Percentiles rank a stretch among this genome's conserved stretches.
These are phyloP conservation scores for Cenchrus americanus DNA, from an alignment of 176 grass and related monocot genomes.

Conservation along the genomic window DNA sequence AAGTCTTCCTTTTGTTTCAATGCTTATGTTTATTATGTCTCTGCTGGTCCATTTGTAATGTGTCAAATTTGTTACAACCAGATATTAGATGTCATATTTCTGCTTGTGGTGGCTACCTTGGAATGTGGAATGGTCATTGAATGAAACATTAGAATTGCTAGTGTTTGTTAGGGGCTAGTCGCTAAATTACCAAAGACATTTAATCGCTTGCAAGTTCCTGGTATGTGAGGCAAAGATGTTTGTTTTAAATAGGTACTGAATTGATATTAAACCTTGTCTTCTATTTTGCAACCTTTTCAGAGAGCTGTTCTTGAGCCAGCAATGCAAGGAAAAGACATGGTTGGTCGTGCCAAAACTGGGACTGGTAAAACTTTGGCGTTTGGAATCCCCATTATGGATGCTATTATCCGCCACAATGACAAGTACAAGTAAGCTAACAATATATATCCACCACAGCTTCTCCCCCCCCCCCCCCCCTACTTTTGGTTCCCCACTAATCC, in stretches of 20 bases:
- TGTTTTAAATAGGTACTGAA: neutral
- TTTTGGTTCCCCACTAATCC: neutral
- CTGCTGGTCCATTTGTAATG: neutral
- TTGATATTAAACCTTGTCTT: conserved; percentile 12
- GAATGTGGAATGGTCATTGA: neutral
- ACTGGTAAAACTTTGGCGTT: conserved; percentile 99
- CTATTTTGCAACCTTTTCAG: conserved; percentile 48
- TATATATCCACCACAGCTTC: too few relatives aligned
- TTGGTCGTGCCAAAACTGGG: conserved; percentile 93
- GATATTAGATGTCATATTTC: neutral
- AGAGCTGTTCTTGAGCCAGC: conserved; percentile 96
- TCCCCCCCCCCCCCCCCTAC: too few relatives aligned
- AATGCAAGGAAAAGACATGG: conserved; percentile 96
- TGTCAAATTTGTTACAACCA: too few relatives aligned
- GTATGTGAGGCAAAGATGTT: neutral
- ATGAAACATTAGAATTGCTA: neutral
- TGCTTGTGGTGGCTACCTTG: too few relatives aligned
- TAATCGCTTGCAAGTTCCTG: neutral
- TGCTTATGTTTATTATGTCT: neutral
- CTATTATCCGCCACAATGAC: conserved; percentile 76
- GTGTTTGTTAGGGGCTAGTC: neutral
- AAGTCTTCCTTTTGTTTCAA: neutral
- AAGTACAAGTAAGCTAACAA: conserved; percentile 55
- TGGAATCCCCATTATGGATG: conserved; percentile 94
- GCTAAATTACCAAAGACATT: neutral